Conservation (phyloP, 2,329 filamentous ascomycete species). For the Myriosclerotinia scirpicola region DNA sequence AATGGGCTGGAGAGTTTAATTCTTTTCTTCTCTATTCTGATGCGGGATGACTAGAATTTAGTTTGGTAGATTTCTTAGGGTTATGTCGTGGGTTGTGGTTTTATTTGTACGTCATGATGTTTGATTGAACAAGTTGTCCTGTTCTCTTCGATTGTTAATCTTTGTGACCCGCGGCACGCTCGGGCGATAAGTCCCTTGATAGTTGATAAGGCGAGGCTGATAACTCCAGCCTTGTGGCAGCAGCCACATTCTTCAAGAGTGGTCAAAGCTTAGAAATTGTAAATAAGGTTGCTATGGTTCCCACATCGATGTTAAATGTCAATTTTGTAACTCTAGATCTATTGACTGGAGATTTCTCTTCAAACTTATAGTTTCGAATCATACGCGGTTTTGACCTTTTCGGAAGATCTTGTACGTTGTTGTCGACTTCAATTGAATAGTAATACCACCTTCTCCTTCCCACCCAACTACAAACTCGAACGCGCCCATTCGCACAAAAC, state of each 20-base stretch:
- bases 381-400: no score
- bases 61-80: background rate
- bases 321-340: background rate
- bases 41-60: background rate
- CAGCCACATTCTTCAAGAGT: background rate
- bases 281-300: conserved; percentile 15
- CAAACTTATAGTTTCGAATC: background rate
- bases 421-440: background rate
- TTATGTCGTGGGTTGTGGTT: conserved; percentile 2
- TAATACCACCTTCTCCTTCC: background rate
- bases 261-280: conserved; percentile 5
- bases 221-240: background rate
- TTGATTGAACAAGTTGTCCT: conserved; percentile 23
- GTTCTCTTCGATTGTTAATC: conserved; percentile 9
- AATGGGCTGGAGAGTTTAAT: background rate
- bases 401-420: background rate
- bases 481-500: conserved; percentile 12
- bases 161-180: background rate
- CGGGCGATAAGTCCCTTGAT: background rate
- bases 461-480: background rate
- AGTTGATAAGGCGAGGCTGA: conserved; percentile 4
- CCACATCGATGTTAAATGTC: background rate
- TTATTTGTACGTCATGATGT: background rate
- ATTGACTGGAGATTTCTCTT: background rate
- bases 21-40: background rate